phyloP scores from a whole-genome alignment of 768 basidiomycete genomes.

The Mycena capillaripes region DNA sequence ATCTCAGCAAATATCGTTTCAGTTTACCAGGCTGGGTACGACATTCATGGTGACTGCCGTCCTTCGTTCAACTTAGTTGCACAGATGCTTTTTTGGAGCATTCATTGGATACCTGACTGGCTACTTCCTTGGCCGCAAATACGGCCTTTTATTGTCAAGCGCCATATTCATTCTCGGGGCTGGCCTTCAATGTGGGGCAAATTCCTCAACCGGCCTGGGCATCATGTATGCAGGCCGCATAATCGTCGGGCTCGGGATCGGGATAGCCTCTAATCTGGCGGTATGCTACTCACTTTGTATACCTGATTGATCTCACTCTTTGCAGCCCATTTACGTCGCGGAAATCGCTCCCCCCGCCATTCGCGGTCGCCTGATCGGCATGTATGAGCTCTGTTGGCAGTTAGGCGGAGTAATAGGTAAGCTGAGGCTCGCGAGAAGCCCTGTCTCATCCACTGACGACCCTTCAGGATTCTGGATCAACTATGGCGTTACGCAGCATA shows the following conservation, averaged over 20 bases:
- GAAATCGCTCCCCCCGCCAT: conserved; percentile 61
- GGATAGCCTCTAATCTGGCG: conserved; percentile 52
- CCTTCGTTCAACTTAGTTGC: background rate
- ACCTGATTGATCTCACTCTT: background rate
- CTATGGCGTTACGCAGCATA: conserved; percentile 50
- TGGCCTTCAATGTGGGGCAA: conserved; percentile 51
- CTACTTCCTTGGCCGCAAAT: conserved; percentile 55
- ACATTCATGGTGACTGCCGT: background rate
- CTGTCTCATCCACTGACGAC: background rate
- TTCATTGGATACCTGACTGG: conserved; percentile 53
- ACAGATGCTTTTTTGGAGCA: conserved; percentile 55
- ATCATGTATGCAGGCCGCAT: conserved; percentile 59
- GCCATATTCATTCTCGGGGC: conserved; percentile 58
- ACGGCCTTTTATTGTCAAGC: conserved; percentile 48
- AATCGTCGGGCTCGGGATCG: conserved; percentile 58
- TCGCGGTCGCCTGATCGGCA: conserved; percentile 62
- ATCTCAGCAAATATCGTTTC: conserved; percentile 62
- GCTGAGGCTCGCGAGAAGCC: conserved; percentile 21
- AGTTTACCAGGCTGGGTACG: conserved; percentile 58
- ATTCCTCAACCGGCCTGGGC: conserved; percentile 49
- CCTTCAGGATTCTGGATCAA: conserved; percentile 52
- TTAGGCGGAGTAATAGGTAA: conserved; percentile 58
- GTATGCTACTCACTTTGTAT: too few species aligned
- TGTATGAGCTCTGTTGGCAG: conserved; percentile 65
- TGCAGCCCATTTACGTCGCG: conserved; percentile 56